phyloP scores from a whole-genome alignment of 2,329 filamentous ascomycete species.

The Knufia petricola region DNA sequence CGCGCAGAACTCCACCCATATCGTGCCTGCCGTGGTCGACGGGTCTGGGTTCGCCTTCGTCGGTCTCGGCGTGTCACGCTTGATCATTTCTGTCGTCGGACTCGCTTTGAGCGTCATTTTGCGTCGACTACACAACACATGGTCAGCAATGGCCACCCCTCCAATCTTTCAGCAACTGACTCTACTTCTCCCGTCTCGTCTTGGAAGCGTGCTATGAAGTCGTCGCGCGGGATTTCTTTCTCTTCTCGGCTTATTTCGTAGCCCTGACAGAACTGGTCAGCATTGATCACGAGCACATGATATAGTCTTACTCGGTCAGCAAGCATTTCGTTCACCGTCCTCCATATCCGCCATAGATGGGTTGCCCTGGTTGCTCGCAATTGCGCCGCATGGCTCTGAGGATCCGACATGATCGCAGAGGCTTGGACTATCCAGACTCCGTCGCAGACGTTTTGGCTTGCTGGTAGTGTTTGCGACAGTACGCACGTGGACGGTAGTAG shows the following conservation, averaged over 20 bases:
- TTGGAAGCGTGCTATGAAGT: slow-evolving; percentile 65
- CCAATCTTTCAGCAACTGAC: slow-evolving; percentile 13
- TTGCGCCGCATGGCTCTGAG: slow-evolving; percentile 9
- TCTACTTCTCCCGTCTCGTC: slow-evolving; percentile 40
- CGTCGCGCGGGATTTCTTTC: slow-evolving; percentile 73
- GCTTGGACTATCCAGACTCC: no score
- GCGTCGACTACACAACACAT: slow-evolving; percentile 50
- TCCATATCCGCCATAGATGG: slow-evolving; percentile 86
- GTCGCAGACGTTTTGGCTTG: neutral
- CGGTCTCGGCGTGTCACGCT: slow-evolving; percentile 67
- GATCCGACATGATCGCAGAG: neutral
- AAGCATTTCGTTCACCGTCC: slow-evolving; percentile 92
- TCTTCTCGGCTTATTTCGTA: slow-evolving; percentile 89
- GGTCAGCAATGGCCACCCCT: slow-evolving; percentile 2
- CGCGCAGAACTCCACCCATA: slow-evolving; percentile 87
- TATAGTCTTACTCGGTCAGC: slow-evolving; percentile 62
- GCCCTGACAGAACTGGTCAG: slow-evolving; percentile 50
- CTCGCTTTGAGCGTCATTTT: slow-evolving; percentile 82
- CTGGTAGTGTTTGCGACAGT: neutral
- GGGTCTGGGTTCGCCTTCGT: slow-evolving; percentile 62
- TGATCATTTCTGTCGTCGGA: slow-evolving; percentile 73
- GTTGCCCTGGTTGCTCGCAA: slow-evolving; percentile 26
- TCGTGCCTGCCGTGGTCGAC: slow-evolving; percentile 65
- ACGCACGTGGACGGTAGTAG: neutral
- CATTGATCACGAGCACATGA: slow-evolving; percentile 11